Percentiles rank a stretch among this genome's conserved stretches.
Conservation (phyloP, 78 protist genomes). For the Isochrysis galbana region DNA sequence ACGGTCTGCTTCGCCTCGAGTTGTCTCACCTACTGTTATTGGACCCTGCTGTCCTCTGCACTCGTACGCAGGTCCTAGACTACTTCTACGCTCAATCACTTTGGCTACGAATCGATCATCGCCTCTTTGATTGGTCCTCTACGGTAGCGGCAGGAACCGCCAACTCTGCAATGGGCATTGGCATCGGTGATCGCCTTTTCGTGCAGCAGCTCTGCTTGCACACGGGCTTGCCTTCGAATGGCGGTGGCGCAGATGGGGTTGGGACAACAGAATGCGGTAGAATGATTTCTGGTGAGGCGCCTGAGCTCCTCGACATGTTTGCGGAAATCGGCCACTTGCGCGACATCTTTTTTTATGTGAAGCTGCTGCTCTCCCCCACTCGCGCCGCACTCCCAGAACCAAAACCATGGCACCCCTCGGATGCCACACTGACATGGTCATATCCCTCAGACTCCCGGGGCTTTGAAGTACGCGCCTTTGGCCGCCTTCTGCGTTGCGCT, state of each 20-base stretch:
- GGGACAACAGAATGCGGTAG: too few species aligned
- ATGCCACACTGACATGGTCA: constrained; percentile 34
- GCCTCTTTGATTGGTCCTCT: too few species aligned
- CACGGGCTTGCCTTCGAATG: too few species aligned
- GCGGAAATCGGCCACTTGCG: background rate
- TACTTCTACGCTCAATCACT: constrained; percentile 24
- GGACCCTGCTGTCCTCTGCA: constrained; percentile 37
- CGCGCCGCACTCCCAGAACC: constrained; percentile 36
- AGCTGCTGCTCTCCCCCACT: constrained; percentile 39
- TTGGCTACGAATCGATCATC: too few species aligned
- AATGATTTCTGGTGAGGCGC: background rate
- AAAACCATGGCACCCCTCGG: background rate
- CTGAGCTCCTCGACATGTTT: background rate
- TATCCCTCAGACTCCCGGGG: background rate
- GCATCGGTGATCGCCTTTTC: too few species aligned
- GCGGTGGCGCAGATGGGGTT: too few species aligned
- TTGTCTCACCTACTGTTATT: constrained; percentile 16
- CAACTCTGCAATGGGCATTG: too few species aligned
- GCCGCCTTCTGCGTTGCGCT: background rate
- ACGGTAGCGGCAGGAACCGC: too few species aligned
- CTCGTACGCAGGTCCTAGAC: constrained; percentile 56
- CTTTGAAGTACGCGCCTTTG: background rate
- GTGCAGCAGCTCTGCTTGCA: too few species aligned
- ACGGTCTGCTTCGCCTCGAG: constrained; percentile 22
- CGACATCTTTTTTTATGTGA: constrained; percentile 43